Percentiles rank a stretch among this genome's conserved stretches.
Conservation (phyloP, 768 basidiomycete genomes). For the Podaxis sp. region DNA sequence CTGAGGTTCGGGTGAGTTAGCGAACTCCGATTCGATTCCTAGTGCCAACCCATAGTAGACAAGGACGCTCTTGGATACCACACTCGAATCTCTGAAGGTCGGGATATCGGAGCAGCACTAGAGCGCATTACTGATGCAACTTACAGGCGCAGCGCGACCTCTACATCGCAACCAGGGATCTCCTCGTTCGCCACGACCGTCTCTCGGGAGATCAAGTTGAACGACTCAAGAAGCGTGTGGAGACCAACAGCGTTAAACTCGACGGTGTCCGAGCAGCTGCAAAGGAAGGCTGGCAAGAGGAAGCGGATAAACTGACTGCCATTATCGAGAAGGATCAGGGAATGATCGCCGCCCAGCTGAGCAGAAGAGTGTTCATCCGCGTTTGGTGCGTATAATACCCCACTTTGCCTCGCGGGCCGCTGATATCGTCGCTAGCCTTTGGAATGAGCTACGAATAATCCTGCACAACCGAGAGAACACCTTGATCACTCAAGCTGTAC, state of each 20-base stretch:
- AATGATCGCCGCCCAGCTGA: constrained; percentile 70
- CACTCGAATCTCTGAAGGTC: constrained; percentile 78
- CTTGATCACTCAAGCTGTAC: constrained; percentile 69
- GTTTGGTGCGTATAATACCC: constrained; percentile 57
- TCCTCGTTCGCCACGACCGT: constrained; percentile 86
- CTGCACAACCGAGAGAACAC: constrained; percentile 89
- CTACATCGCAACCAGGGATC: constrained; percentile 82
- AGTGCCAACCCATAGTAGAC: constrained; percentile 42
- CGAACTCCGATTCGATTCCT: not conserved
- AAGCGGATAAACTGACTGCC: constrained; percentile 72
- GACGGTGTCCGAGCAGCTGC: constrained; percentile 66
- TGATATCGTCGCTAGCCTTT: constrained; percentile 56
- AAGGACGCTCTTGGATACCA: constrained; percentile 58
- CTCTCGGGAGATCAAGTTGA: constrained; percentile 88
- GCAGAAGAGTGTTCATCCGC: constrained; percentile 82
- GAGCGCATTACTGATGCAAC: not conserved
- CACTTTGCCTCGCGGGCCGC: constrained; percentile 12
- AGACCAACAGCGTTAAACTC: constrained; percentile 70
- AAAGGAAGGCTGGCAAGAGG: constrained; percentile 85
- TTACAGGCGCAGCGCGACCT: constrained; percentile 62
- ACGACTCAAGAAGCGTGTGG: constrained; percentile 82
- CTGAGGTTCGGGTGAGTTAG: constrained; percentile 66
- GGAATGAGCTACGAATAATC: constrained; percentile 94
- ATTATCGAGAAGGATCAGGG: constrained; percentile 85
- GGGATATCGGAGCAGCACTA: constrained; percentile 11